phyloP scores from a whole-genome alignment of 805 yeast genomes.

The Saccharomycopsis javanensis region DNA sequence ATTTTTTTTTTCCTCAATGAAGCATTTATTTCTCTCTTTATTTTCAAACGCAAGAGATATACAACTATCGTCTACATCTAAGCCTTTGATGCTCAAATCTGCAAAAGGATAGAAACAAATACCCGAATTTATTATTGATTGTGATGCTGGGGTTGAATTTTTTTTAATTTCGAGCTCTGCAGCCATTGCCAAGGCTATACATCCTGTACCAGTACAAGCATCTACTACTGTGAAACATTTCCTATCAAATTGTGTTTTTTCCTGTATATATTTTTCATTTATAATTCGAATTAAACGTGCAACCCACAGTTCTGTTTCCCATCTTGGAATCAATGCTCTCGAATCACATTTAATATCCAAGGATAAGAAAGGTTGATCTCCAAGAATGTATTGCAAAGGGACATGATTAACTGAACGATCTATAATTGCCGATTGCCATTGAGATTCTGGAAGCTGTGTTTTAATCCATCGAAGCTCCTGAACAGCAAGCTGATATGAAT shows the following conservation, averaged over 20 bases:
- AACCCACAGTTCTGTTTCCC: slow-evolving; percentile 95
- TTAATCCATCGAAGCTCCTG: slow-evolving; percentile 58
- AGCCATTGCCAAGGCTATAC: slow-evolving; percentile 54
- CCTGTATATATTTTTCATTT: not conserved
- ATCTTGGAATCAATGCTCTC: slow-evolving; percentile 78
- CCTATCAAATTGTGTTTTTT: slow-evolving; percentile 3
- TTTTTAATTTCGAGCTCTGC: slow-evolving; percentile 21
- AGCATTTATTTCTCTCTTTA: slow-evolving; percentile 8
- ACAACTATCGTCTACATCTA: slow-evolving; percentile 52
- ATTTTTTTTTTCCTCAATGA: not conserved
- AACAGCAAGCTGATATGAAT: slow-evolving; percentile 31
- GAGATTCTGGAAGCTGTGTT: slow-evolving; percentile 38
- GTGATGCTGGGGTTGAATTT: not conserved
- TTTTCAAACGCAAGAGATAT: slow-evolving; percentile 42
- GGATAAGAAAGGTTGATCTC: slow-evolving; percentile 77
- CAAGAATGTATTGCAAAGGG: slow-evolving; percentile 81
- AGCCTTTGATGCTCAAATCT: slow-evolving; percentile 30
- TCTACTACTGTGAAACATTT: slow-evolving; percentile 38
- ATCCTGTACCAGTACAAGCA: slow-evolving; percentile 84
- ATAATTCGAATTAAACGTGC: slow-evolving; percentile 28
- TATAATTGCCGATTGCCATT: slow-evolving; percentile 45
- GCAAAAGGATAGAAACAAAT: too few species aligned
- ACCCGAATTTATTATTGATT: slow-evolving; percentile 3
- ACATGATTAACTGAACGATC: slow-evolving; percentile 39
- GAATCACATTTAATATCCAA: slow-evolving; percentile 48